Conservation (phyloP, 345 rosid genomes). For the Dimocarpus longan region DNA sequence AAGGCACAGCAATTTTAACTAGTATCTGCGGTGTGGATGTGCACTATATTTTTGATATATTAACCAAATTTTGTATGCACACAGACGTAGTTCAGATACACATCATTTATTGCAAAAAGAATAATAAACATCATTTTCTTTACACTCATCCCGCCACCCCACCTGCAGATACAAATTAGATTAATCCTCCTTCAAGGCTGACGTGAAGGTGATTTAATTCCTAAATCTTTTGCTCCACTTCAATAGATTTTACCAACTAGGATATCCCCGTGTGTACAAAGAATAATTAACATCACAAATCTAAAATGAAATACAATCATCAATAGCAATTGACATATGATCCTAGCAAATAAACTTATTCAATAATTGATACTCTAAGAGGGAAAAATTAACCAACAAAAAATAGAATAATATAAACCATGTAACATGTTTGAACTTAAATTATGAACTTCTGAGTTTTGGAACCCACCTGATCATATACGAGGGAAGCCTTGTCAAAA, state of each 20-base stretch:
- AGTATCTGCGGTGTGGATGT: neutral
- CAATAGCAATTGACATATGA: no score
- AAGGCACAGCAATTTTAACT: neutral
- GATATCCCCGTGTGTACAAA: neutral
- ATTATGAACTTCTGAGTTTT: conserved; percentile 9
- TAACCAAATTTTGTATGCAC: neutral
- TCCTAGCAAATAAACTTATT: neutral
- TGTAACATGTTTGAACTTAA: neutral
- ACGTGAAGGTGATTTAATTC: neutral
- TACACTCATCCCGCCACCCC: neutral
- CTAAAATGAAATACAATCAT: neutral
- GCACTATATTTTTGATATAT: neutral
- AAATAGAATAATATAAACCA: neutral
- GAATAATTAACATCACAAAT: neutral
- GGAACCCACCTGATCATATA: conserved; percentile 64
- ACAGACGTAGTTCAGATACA: neutral
- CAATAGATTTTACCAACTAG: neutral
- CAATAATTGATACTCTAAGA: neutral
- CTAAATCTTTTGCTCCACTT: neutral
- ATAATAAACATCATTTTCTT: neutral
- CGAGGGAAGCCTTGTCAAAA: conserved; percentile 73
- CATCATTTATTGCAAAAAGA: neutral
- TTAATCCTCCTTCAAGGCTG: neutral
- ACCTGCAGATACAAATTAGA: neutral
- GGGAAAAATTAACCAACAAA: neutral